These are phyloP conservation scores for Prunella vulgaris DNA, from an alignment of 257 asterid species.

Conservation along the genomic window DNA sequence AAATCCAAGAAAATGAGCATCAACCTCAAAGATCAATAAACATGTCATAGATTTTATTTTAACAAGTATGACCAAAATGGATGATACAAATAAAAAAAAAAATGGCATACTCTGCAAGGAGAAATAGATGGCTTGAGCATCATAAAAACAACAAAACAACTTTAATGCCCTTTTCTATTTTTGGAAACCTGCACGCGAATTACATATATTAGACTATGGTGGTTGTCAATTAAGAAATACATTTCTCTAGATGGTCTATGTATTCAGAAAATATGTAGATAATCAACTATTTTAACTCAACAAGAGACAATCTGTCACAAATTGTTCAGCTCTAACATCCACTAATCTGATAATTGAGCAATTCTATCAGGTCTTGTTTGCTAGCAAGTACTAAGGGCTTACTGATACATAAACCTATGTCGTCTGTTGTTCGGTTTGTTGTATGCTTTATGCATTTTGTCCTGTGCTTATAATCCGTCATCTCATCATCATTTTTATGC, in stretches of 20 bases:
- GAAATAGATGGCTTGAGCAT: constrained; percentile 34
- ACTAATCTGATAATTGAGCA: neutral
- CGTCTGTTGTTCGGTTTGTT: too few relatives aligned
- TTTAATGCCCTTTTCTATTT: neutral
- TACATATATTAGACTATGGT: neutral
- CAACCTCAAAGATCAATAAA: neutral
- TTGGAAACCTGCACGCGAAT: neutral
- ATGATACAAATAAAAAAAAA: neutral
- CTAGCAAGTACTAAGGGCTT: neutral
- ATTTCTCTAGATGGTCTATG: neutral
- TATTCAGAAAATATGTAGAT: neutral
- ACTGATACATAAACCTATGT: neutral
- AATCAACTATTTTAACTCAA: neutral
- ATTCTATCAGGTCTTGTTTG: neutral
- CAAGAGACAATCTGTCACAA: neutral
- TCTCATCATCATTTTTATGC: too few relatives aligned
- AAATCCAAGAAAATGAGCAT: neutral
- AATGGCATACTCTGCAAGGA: constrained; percentile 30
- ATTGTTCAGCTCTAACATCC: neutral
- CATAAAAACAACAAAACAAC: constrained; percentile 18
- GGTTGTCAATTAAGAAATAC: neutral
- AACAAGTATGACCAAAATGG: neutral
- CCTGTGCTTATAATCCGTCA: neutral
- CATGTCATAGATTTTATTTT: neutral
- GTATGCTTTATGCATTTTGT: neutral